Evolutionary conservation across 2,329 filamentous ascomycete species (phyloP).

Genomic region (Nothophoma quercina): DNA sequence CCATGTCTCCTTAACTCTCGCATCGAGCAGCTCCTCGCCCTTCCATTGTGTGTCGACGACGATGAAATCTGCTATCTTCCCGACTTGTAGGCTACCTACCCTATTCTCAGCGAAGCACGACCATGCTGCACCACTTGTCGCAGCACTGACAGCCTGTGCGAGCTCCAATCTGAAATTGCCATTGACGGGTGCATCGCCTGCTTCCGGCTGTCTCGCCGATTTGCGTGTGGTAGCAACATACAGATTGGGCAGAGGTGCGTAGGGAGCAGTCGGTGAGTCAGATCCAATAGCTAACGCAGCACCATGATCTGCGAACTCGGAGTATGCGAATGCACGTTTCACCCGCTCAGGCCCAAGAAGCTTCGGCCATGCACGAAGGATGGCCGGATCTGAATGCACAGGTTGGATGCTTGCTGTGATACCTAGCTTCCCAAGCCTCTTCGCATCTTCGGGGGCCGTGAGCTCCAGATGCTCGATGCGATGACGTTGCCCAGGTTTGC

Average conservation of each 20-base stretch:
- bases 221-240: slow-evolving; percentile 67
- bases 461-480: slow-evolving; percentile 72
- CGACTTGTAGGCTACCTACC: slow-evolving; percentile 61
- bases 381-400: slow-evolving; percentile 82
- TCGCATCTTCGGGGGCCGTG: slow-evolving; percentile 62
- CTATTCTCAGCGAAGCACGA: slow-evolving; percentile 65
- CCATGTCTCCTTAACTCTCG: slow-evolving; percentile 62
- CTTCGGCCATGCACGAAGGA: slow-evolving; percentile 67
- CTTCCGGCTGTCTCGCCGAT: slow-evolving; percentile 60
- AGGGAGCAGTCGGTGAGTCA: slow-evolving; percentile 67
- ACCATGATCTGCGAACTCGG: slow-evolving; percentile 64
- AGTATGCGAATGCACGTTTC: slow-evolving; percentile 68
- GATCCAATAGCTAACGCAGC: slow-evolving; percentile 65
- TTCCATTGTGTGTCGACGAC: slow-evolving; percentile 62
- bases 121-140: slow-evolving; percentile 64
- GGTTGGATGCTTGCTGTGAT: slow-evolving; percentile 92
- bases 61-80: slow-evolving; percentile 66
- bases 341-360: slow-evolving; percentile 64
- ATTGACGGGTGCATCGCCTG: slow-evolving; percentile 56
- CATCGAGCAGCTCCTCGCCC: slow-evolving; percentile 56
- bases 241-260: slow-evolving; percentile 62
- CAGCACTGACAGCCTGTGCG: slow-evolving; percentile 62
- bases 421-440: slow-evolving; percentile 63
- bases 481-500: slow-evolving; percentile 60
- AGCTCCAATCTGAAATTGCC: slow-evolving; percentile 62